phyloP scores from a whole-genome alignment of 164 flowering plant genomes.

The Magnolia sinica region DNA sequence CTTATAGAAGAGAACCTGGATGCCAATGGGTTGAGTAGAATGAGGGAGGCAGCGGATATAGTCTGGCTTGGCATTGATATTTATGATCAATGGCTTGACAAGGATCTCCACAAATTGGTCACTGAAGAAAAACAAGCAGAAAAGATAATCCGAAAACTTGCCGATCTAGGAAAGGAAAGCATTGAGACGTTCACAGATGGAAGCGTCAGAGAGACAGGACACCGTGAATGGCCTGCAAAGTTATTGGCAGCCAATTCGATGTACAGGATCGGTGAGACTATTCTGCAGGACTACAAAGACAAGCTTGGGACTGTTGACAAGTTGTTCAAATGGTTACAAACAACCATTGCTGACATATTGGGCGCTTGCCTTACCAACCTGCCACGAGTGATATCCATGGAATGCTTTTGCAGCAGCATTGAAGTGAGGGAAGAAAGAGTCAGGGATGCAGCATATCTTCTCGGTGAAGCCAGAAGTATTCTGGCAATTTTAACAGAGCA shows the following conservation, averaged over 20 bases:
- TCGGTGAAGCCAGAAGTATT: constrained; percentile 45
- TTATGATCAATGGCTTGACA: constrained; percentile 42
- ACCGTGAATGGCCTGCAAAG: constrained; percentile 33
- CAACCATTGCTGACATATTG: constrained; percentile 43
- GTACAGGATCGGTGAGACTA: constrained; percentile 47
- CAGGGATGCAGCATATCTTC: constrained; percentile 32
- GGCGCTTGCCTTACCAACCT: constrained; percentile 59
- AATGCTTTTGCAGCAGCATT: constrained; percentile 32
- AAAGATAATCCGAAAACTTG: constrained; percentile 39
- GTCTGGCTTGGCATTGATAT: constrained; percentile 57
- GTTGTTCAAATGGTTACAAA: constrained; percentile 25
- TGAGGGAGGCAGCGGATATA: constrained; percentile 45
- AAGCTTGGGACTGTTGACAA: constrained; percentile 14
- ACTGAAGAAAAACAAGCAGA: constrained; percentile 33
- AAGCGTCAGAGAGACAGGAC: not conserved
- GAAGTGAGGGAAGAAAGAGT: constrained; percentile 39
- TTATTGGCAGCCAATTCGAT: constrained; percentile 57
- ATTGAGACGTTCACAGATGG: constrained; percentile 19
- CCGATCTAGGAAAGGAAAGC: constrained; percentile 18
- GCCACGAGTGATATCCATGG: constrained; percentile 23
- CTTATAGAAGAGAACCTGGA: constrained; percentile 37
- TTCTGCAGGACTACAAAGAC: constrained; percentile 23
- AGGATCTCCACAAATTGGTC: constrained; percentile 19
- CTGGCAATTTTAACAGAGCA: constrained; percentile 22
- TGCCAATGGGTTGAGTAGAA: constrained; percentile 15